These are phyloP conservation scores for Colletotrichum sojae DNA, from an alignment of 2,329 filamentous ascomycete species.

Conservation along the genomic window DNA sequence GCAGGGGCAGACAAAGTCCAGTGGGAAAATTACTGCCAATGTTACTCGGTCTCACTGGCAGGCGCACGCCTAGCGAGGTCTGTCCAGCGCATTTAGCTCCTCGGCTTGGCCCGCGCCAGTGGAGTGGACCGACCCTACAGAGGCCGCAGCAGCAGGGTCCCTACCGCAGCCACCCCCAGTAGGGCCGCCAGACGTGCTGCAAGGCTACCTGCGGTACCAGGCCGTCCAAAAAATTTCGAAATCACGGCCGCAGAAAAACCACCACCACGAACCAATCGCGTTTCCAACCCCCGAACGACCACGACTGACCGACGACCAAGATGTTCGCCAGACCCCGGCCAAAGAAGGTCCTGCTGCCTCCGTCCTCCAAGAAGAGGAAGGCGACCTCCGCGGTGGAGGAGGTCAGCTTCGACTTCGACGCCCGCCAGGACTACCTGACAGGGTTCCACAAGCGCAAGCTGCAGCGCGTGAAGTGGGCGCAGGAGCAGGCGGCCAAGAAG, in stretches of 20 bases:
- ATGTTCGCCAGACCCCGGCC: conserved; percentile 72
- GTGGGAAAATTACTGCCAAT: conserved; percentile 12
- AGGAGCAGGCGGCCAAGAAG: conserved; percentile 83
- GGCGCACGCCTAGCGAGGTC: conserved; percentile 18
- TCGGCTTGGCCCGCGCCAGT: conserved; percentile 40
- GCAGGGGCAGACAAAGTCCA: not conserved
- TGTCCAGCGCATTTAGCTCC: conserved; percentile 37
- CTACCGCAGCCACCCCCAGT: not conserved
- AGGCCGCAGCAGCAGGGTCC: conserved; percentile 31
- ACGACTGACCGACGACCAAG: conserved; percentile 21
- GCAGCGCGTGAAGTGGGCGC: conserved; percentile 86
- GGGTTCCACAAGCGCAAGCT: conserved; percentile 98
- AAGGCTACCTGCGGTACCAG: conserved; percentile 21
- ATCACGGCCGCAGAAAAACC: not conserved
- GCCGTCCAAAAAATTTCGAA: conserved; percentile 31
- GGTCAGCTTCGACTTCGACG: conserved; percentile 85
- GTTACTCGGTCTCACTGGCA: conserved; percentile 22
- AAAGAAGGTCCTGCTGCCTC: conserved; percentile 70
- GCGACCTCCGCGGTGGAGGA: conserved; percentile 76
- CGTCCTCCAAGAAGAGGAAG: conserved; percentile 78
- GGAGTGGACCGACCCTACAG: conserved; percentile 29
- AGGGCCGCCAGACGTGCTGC: conserved; percentile 3
- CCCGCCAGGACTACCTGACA: conserved; percentile 89
- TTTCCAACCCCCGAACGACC: conserved; percentile 6
- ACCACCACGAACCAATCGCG: conserved; percentile 29